These are phyloP conservation scores for Brassica hybrid DNA, from an alignment of 441 rosid species.

Conservation along the genomic window DNA sequence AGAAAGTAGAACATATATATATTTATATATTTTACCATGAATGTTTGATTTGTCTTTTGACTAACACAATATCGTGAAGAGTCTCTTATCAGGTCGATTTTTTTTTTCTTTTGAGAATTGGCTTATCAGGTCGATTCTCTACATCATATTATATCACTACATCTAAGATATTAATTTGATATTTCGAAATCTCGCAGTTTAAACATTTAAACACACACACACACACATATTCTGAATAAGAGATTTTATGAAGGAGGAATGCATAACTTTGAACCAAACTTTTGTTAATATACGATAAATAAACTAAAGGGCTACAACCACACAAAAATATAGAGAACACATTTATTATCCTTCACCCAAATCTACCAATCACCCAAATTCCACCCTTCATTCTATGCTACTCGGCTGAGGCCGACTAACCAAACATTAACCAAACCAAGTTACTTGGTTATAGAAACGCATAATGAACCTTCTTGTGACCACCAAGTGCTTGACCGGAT, in stretches of 20 bases:
- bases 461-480: conserved; percentile 39
- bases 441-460: conserved; percentile 19
- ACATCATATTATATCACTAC: background rate
- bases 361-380: conserved; percentile 2
- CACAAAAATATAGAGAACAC: conserved; percentile 1
- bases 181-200: background rate
- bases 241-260: background rate
- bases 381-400: background rate
- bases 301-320: background rate
- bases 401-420: background rate
- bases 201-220: background rate
- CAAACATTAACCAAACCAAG: background rate
- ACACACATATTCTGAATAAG: background rate
- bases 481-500: conserved; percentile 46
- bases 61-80: background rate
- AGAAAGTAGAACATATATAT: background rate
- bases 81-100: background rate
- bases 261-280: conserved; percentile 2
- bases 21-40: background rate
- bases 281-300: background rate
- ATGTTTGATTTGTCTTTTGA: background rate
- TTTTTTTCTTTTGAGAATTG: too few relatives aligned
- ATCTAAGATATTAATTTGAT: background rate
- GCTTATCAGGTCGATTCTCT: background rate
- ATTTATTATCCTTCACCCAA: background rate